These are phyloP conservation scores for Sphagnum fallax DNA, from an alignment of 228 moss, liverwort and hornwort genomes.

Conservation along the genomic window DNA sequence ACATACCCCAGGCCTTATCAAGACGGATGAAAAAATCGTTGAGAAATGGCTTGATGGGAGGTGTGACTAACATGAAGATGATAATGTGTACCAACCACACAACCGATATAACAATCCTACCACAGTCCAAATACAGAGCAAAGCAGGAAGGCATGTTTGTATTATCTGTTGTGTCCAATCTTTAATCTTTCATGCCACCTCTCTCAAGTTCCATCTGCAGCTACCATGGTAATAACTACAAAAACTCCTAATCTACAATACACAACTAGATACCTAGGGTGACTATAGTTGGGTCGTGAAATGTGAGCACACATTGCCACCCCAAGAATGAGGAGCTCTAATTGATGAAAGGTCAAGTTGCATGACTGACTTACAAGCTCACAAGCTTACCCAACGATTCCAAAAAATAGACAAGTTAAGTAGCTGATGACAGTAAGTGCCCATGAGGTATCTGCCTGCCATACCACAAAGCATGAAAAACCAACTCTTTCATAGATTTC, in stretches of 20 bases:
- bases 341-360: too few species aligned
- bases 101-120: conserved; percentile 69
- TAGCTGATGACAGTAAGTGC: conserved; percentile 84
- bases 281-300: too few species aligned
- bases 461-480: not conserved
- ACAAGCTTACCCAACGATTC: conserved; percentile 67
- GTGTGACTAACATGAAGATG: conserved; percentile 76
- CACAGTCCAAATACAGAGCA: conserved; percentile 6
- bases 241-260: too few species aligned
- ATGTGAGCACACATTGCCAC: too few species aligned
- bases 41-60: conserved; percentile 61
- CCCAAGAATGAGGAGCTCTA: too few species aligned
- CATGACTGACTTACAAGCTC: too few species aligned
- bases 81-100: conserved; percentile 93
- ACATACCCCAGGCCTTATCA: conserved; percentile 86
- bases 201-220: too few species aligned
- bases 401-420: conserved; percentile 73
- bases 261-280: too few species aligned
- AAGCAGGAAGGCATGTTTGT: not conserved
- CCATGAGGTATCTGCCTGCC: conserved; percentile 86
- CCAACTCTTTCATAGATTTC: not conserved
- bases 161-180: too few species aligned
- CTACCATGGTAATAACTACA: too few species aligned
- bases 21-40: conserved; percentile 71
- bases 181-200: too few species aligned